Base-by-base conservation (phyloP, 371 early-diverging fungal genomes). In the Choanephora cucurbitarum region DNA sequence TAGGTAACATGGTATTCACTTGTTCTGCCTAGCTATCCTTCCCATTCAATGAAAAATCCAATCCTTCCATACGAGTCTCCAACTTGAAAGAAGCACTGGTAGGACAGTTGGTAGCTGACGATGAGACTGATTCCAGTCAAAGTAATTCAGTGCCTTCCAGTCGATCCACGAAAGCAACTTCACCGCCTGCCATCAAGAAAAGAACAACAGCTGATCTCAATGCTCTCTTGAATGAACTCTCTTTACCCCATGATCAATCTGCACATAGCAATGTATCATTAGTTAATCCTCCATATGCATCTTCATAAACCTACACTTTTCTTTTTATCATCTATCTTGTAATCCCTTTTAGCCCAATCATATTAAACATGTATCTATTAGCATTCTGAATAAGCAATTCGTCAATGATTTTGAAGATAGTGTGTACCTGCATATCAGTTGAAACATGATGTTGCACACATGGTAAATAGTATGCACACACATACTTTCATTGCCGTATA, bases 11-110 rank as follows among this genome's bases (percentile, higher is more conserved):
- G n/a, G 10, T 42, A 17, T 52, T 34, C 11, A 14, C n/a, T 18
- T 28, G 37, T 3, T 44, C 14, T 44, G 10, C 17, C 0, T 49
- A 49, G 57, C 57, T 7, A 13, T 15, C 40, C 2, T 17, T 46
- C 6, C 22, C 41, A 5, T 13, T 45, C 1, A 2, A 6, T 13
- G 49, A 60, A 34, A 49, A 54, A 43, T 41, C 32, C 18, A 41
- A 53, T 14, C 22, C 43, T 13, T 49, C 46, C 17, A 72, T 79
- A 43, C 72, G 74, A 43, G 79, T 79, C 7, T 73, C 75, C 18
- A 74, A 69, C 11, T 60, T 82, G 19, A 70, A 72, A 43, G 77
- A 82, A 54, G 78, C 80, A 4, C 28, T 62, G 1, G 49, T 37
- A 2, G 31, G 52, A 7, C 53, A 52, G 21, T 11, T 23, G 2